Conservation (phyloP, 441 rosid species). For the Arabidopsis lyrata region DNA sequence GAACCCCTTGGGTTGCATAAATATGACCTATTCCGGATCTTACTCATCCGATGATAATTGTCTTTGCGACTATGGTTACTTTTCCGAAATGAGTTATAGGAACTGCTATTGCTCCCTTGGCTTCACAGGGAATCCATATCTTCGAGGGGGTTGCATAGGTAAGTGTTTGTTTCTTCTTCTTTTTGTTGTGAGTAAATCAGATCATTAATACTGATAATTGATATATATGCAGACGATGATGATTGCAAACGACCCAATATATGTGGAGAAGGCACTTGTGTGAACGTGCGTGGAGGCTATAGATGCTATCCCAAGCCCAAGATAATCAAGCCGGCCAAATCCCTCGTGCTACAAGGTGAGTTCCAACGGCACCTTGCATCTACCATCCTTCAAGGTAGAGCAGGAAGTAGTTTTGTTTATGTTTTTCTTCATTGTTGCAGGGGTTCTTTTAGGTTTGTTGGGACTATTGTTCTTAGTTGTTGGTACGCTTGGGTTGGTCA, state of each 20-base stretch:
- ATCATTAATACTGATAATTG: neutral
- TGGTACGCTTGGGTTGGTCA: constrained; percentile 27
- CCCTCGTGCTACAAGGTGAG: constrained; percentile 25
- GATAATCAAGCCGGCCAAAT: neutral
- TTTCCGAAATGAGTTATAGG: constrained; percentile 36
- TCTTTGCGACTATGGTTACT: constrained; percentile 29
- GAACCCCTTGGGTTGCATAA: constrained; percentile 23
- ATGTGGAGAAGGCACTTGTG: constrained; percentile 25
- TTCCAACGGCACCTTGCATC: neutral
- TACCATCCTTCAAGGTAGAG: neutral
- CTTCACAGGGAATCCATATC: constrained; percentile 56
- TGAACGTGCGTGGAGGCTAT: neutral
- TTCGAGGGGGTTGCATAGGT: constrained; percentile 52
- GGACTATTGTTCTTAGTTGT: constrained; percentile 8
- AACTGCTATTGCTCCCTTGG: constrained; percentile 46
- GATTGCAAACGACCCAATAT: constrained; percentile 7
- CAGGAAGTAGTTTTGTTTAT: neutral
- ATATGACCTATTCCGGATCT: neutral
- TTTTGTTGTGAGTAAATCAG: neutral
- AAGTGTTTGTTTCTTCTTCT: neutral
- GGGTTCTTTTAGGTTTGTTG: constrained; percentile 36
- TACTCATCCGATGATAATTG: neutral
- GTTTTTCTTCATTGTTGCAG: neutral
- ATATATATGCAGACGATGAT: constrained; percentile 22
- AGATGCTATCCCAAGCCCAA: neutral